Evolutionary conservation across 2,329 filamentous ascomycete genomes (phyloP), one percentile per base, ranked within the genome.

Genomic region (Clonostachys rosea): DNA sequence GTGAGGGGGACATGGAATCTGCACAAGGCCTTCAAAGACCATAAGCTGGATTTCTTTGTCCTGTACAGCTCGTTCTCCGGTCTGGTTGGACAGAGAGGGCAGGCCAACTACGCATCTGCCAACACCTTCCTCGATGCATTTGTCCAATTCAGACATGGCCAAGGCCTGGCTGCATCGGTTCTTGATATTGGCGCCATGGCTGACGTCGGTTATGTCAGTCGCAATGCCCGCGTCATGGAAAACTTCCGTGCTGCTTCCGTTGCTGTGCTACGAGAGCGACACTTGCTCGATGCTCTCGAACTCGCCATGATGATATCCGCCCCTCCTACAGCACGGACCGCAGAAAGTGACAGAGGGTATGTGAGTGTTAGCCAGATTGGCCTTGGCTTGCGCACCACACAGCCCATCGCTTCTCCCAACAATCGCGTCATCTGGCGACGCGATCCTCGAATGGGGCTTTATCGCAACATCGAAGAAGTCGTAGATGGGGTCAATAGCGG

Each of bases 91-190:
- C 54, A 58, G 30, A 48, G 54, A 5, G 57, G 54, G 2, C 67
- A 70, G 49, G 56, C 59, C 45, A 68, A 66, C 49, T 73, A 73
- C 49, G 53, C 58, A 6, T 63, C 66, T 2, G 67, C 57, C 13
- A 71, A 70, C 49, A 57, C 59, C 14, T 73, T 62, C 53, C 53
- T 67, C 46, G 61, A 68, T 37, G 56, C 59, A 5, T 58, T 71
- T 30, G 62, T 57, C 13, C 57, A 59, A n/a, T 64, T 14, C 2
- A 16, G 40, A 14, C n/a, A 42, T 7, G 20, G 16, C 40, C 10
- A 16, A 14, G 40, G 40, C 6, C 17, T 42, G 14, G 14, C 40
- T 14, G 40, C 40, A 17, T 42, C 40, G 2, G n/a, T 24, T 14
- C n/a, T 42, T 20, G 20, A 42, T 20, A 42, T 42, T 20, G 14